Base-by-base conservation (phyloP, 352 stramenopile genomes). In the Phytopythium sindhum region DNA sequence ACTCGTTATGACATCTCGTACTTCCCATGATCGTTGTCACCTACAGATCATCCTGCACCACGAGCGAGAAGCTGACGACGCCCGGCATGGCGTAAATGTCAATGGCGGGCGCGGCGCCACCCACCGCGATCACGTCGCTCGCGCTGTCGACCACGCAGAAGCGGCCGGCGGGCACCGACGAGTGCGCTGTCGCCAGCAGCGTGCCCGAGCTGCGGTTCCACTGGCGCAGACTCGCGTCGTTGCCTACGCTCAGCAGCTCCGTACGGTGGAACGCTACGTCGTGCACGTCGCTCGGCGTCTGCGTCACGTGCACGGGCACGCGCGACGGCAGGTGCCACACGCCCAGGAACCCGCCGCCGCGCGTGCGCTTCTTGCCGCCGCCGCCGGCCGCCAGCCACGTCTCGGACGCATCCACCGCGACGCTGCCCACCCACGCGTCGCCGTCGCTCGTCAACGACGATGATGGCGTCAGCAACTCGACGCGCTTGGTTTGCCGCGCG, bases 291-390 rank as follows among this genome's bases (percentile, higher is more conserved):
- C 69, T 73, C 14, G 72, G 62, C 29, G 82, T 88, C 52, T 74
- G 69, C 10, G 81, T 91, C 48, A 75, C 83, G 48, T 91, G 81
- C 44, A 93, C 73, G 0, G 82, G 80, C 23, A 91, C 80, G 39
- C 81, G 82, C 19, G 84, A 91, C 23, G 84, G 84, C 57, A 93
- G 60, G 60, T 93, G 81, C 84, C 84, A 93, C 78, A 93, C 87
- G 50, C 81, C 72, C 8, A 91, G 41, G 63, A 91, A 93, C 0
- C 84, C 84, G 7, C 74, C 67, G 29, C 72, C 66, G 41, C 66
- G 50, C 28, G 65, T 50, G n/a, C 67, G 68, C 35, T 77, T 78
- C 29, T 71, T 79, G 42, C 81, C 72, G 42, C 84, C 84, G 28
- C 84, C 81, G 23, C 80, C 82, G 31, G 71, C 78, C 21, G 78